Conservation (phyloP, 768 basidiomycete genomes). For the Neoboletus magnificus region DNA sequence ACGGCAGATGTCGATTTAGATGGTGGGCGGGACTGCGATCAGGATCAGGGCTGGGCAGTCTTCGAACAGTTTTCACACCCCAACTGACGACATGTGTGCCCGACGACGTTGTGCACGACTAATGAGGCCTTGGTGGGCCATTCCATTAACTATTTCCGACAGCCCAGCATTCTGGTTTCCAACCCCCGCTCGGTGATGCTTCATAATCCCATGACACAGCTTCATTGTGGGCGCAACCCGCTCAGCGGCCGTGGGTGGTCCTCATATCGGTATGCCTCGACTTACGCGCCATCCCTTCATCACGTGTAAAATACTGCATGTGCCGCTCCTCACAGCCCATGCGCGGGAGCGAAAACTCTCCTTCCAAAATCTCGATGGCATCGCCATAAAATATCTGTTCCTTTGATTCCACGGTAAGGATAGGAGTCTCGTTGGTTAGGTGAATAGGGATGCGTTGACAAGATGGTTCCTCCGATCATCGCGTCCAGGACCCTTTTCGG, state of each 20-base stretch:
- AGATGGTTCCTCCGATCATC: neutral
- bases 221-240: conserved; percentile 2
- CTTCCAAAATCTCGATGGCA: neutral
- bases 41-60: neutral
- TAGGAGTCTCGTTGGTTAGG: neutral
- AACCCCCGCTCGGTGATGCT: neutral
- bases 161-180: neutral
- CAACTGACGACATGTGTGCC: neutral
- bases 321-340: neutral
- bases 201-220: conserved; percentile 3
- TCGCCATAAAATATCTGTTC: neutral
- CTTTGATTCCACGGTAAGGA: neutral
- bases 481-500: neutral
- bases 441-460: neutral
- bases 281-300: neutral
- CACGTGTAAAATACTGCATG: neutral
- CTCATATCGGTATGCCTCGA: neutral
- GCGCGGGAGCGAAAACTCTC: neutral
- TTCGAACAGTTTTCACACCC: neutral
- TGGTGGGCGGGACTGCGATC: neutral
- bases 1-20: neutral
- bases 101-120: neutral
- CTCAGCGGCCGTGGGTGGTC: neutral
- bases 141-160: neutral
- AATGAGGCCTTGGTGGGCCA: neutral